Evolutionary conservation across 1,139 yeast genomes (phyloP), one percentile per base, ranked within the genome.

Genomic region (Lodderomyces margitis): DNA sequence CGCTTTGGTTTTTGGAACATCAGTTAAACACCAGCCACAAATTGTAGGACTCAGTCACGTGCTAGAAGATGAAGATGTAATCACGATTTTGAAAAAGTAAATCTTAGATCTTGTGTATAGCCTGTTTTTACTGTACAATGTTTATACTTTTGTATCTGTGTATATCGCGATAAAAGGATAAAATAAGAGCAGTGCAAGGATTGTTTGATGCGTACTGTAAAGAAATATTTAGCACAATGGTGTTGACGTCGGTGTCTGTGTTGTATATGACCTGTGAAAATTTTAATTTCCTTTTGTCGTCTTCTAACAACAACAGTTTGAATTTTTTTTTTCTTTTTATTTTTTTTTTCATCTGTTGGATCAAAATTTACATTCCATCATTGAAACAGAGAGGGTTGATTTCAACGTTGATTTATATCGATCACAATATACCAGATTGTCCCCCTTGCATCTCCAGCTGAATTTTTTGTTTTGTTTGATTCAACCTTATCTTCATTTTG

Each of bases 11-110:
- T 91, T 74, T 58, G 98, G 98, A 34, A 77, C 87, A 15, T 84
- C 95, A 57, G 98, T 91, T 41, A 92, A 92, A 70, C 98, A 92
- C 64, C 97, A 91, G 65, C 98, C 98, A n/a, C 98, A 92, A 67
- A 80, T 82, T 52, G 98, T 91, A 36, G 98, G 98, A 34, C 74
- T 92, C 53, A 65, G 75, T 39, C 98, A 94, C 66, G 71, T 61
- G 8, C 71, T 92, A 53, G 85, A 83, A 64, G 99, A 92, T 64
- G 98, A 92, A 66, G 99, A 92, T 67, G 98, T 94, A 25, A 95
- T 92, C 42, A 91, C 98, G 23, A 88, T 92, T 55, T 76, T 91
- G 68, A 91, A 89, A 71, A 88, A 86, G 57, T 72, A 60, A 40
- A 9, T 5, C 3, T 14, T 20, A 32, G 20, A 32, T 16, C n/a